phyloP scores from a whole-genome alignment of 441 rosid genomes.

The Erodium trifolium region DNA sequence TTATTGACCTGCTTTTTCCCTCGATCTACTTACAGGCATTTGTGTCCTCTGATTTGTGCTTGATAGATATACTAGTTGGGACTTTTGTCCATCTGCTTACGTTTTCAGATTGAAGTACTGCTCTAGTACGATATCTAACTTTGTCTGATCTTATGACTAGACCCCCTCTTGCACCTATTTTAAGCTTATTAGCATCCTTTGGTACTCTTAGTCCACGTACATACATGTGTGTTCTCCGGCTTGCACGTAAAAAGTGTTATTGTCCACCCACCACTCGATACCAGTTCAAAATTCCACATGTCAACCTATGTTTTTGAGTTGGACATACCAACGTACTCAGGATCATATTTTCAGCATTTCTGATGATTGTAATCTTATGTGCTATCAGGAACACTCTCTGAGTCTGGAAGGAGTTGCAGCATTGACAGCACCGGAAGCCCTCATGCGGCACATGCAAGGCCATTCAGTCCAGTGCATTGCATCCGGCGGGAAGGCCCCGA shows the following conservation, averaged over 20 bases:
- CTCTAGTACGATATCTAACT: background rate
- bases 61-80: background rate
- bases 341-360: background rate
- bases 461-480: slow-evolving; percentile 86
- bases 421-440: slow-evolving; percentile 66
- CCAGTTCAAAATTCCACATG: too few species aligned
- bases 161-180: background rate
- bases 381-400: slow-evolving; percentile 50
- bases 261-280: too few species aligned
- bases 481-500: slow-evolving; percentile 83
- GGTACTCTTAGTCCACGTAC: background rate
- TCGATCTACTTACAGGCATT: too few species aligned
- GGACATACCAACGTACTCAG: background rate
- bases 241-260: too few species aligned
- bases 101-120: background rate
- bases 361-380: background rate
- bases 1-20: too few species aligned
- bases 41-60: too few species aligned
- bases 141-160: background rate
- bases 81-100: background rate
- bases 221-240: background rate
- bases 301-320: too few species aligned
- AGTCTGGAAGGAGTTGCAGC: slow-evolving; percentile 67
- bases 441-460: slow-evolving; percentile 77
- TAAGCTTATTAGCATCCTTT: too few species aligned